These are phyloP conservation scores for Ceratorhiza oryzae-sativae DNA, from an alignment of 1,284 basidiomycete species.

Conservation along the genomic window DNA sequence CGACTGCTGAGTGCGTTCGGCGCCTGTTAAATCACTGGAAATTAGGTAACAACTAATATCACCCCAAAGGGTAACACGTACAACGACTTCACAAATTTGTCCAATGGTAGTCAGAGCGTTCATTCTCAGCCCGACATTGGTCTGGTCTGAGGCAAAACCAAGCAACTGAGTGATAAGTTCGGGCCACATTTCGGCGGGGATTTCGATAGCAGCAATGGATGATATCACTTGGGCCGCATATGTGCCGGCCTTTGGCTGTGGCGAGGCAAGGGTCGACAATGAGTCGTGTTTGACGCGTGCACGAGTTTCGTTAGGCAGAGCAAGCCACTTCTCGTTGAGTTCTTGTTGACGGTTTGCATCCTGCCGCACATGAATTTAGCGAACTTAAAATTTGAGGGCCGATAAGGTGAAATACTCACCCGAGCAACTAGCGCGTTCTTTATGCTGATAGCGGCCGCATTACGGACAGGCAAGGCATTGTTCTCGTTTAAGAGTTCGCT, in stretches of 20 bases:
- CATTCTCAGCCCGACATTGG: slow-evolving; percentile 82
- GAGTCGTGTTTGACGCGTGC: slow-evolving; percentile 88
- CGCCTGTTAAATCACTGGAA: slow-evolving; percentile 62
- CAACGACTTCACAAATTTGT: slow-evolving; percentile 95
- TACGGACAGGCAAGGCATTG: slow-evolving; percentile 79
- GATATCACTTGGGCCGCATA: slow-evolving; percentile 94
- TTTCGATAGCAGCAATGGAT: slow-evolving; percentile 92
- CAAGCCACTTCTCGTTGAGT: slow-evolving; percentile 82
- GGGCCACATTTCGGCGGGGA: slow-evolving; percentile 87
- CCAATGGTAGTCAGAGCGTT: slow-evolving; percentile 95
- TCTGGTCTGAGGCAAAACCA: slow-evolving; percentile 81
- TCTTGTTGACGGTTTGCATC: slow-evolving; percentile 80
- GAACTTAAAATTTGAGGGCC: slow-evolving; percentile 39
- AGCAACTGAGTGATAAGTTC: slow-evolving; percentile 90
- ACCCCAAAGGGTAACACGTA: slow-evolving; percentile 57
- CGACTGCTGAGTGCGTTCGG: slow-evolving; percentile 87
- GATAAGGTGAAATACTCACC: slow-evolving; percentile 60
- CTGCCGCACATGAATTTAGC: slow-evolving; percentile 55
- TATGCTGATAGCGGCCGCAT: slow-evolving; percentile 93
- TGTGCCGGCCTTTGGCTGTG: slow-evolving; percentile 75
- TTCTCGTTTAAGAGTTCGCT: slow-evolving; percentile 79
- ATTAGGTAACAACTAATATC: slow-evolving; percentile 24
- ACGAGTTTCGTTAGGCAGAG: slow-evolving; percentile 72
- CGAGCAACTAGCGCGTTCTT: slow-evolving; percentile 95
- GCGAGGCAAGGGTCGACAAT: slow-evolving; percentile 82